A percentile compares a stretch with the other conserved stretches of the same genome.
phyloP scores from a whole-genome alignment of 2,329 filamentous ascomycete genomes.

The Colletotrichum australisinense region DNA sequence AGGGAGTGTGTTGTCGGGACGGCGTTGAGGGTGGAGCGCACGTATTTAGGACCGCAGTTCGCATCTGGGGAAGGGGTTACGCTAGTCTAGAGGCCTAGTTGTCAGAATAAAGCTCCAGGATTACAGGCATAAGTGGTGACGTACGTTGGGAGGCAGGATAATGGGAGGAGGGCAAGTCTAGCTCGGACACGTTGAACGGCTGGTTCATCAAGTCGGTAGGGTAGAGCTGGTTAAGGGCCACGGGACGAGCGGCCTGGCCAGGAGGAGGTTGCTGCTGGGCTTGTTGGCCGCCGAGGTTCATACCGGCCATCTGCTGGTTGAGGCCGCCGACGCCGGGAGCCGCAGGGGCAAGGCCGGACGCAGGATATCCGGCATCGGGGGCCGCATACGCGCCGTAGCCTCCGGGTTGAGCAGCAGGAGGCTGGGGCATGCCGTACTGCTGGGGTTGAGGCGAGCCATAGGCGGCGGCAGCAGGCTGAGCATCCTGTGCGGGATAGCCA shows the following conservation, averaged over 20 bases:
- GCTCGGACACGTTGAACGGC: conserved; percentile 92
- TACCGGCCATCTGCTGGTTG: conserved; percentile 86
- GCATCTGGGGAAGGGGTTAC: conserved; percentile 91
- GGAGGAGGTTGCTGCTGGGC: conserved; percentile 58
- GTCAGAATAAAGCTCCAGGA: not conserved
- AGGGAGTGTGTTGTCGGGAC: conserved; percentile 92
- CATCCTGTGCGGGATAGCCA: conserved; percentile 66
- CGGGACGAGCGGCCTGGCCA: conserved; percentile 52
- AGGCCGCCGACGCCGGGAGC: conserved; percentile 74
- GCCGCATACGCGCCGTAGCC: conserved; percentile 74
- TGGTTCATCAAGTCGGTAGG: conserved; percentile 92
- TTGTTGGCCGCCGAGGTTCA: conserved; percentile 77
- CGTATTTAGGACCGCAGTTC: conserved; percentile 93
- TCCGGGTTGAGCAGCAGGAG: conserved; percentile 52
- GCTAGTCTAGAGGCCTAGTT: conserved; percentile 70
- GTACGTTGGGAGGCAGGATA: conserved; percentile 89
- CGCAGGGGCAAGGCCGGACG: conserved; percentile 55
- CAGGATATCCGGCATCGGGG: conserved; percentile 74
- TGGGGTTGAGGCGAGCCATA: conserved; percentile 55
- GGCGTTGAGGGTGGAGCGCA: conserved; percentile 94
- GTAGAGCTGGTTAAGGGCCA: conserved; percentile 85
- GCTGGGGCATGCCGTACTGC: conserved; percentile 56
- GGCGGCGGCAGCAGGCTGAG: conserved; percentile 50
- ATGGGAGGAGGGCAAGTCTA: conserved; percentile 94
- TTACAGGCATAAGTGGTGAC: conserved; percentile 48